phyloP scores from a whole-genome alignment of 164 flowering plant genomes.

The Sextonia rubra region DNA sequence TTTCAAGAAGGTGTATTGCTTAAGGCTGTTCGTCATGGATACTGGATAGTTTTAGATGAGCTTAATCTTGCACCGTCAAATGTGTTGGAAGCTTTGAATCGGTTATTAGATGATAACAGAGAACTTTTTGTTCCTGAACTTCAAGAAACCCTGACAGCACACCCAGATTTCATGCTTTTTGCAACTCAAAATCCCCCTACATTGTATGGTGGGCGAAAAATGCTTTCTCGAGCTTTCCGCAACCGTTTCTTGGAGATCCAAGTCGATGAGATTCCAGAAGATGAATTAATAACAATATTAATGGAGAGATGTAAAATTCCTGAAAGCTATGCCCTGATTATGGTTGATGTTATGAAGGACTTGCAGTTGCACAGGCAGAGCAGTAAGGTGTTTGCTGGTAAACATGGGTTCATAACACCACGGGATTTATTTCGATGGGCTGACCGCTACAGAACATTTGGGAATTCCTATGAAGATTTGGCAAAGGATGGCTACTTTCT shows the following conservation, averaged over 20 bases:
- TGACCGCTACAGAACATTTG: constrained; percentile 56
- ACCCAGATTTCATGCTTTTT: constrained; percentile 94
- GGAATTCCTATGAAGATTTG: constrained; percentile 58
- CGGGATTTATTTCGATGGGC: constrained; percentile 98
- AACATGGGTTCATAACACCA: constrained; percentile 94
- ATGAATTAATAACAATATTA: constrained; percentile 63
- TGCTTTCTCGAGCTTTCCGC: constrained; percentile 94
- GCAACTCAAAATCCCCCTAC: constrained; percentile 98
- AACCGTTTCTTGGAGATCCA: constrained; percentile 97
- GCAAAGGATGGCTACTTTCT: constrained; percentile 85
- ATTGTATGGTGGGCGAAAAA: constrained; percentile 89
- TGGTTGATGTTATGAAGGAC: constrained; percentile 95
- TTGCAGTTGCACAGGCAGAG: constrained; percentile 82
- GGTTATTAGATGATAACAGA: constrained; percentile 90
- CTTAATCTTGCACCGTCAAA: constrained; percentile 97
- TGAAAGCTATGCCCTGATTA: constrained; percentile 57
- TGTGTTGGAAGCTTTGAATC: constrained; percentile 90
- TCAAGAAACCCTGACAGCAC: constrained; percentile 62
- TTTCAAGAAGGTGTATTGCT: constrained; percentile 92
- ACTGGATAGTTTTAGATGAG: constrained; percentile 97
- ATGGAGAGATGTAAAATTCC: constrained; percentile 61
- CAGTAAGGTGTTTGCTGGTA: constrained; percentile 92
- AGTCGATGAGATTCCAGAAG: constrained; percentile 92
- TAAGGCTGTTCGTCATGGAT: constrained; percentile 81
- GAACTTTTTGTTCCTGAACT: constrained; percentile 93